Evolutionary conservation across 345 rosid genomes (phyloP).

Genomic region (Linum lewisii): DNA sequence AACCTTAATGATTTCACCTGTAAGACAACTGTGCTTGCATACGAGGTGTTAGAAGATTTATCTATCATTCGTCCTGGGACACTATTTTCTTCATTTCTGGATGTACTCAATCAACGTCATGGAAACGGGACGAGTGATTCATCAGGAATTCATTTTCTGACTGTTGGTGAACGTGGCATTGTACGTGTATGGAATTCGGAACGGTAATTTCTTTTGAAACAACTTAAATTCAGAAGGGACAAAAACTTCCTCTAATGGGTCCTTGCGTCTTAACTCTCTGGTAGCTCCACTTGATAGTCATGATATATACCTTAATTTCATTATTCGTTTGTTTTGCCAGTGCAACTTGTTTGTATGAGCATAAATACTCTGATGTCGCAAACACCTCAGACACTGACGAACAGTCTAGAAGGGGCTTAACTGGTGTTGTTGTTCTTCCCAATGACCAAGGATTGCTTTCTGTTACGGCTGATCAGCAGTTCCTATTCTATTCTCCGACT

Average conservation of each 20-base stretch:
- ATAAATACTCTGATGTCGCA: slow-evolving; percentile 69
- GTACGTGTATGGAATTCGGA: slow-evolving; percentile 78
- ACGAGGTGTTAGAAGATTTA: slow-evolving; percentile 75
- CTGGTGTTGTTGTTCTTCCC: slow-evolving; percentile 58
- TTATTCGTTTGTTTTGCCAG: slow-evolving; percentile 38
- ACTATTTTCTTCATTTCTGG: slow-evolving; percentile 37
- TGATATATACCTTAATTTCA: slow-evolving; percentile 4
- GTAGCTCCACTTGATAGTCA: background rate
- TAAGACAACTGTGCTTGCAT: slow-evolving; percentile 69
- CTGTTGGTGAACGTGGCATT: slow-evolving; percentile 85
- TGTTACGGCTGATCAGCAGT: slow-evolving; percentile 93
- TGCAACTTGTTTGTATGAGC: slow-evolving; percentile 69
- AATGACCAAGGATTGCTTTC: slow-evolving; percentile 70
- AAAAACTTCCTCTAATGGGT: background rate
- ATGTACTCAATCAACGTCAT: slow-evolving; percentile 28
- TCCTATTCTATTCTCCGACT: slow-evolving; percentile 45
- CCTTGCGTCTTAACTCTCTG: background rate
- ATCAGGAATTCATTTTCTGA: slow-evolving; percentile 41
- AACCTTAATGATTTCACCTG: slow-evolving; percentile 67
- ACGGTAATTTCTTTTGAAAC: slow-evolving; percentile 35
- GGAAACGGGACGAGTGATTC: slow-evolving; percentile 34
- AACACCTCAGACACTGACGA: slow-evolving; percentile 44
- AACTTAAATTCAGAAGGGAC: background rate
- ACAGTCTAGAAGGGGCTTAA: slow-evolving; percentile 66
- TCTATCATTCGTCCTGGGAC: slow-evolving; percentile 46